Percentiles rank a stretch among this genome's conserved stretches.
phyloP scores from a whole-genome alignment of 2,329 filamentous ascomycete genomes.

The Coleophoma cylindrospora region DNA sequence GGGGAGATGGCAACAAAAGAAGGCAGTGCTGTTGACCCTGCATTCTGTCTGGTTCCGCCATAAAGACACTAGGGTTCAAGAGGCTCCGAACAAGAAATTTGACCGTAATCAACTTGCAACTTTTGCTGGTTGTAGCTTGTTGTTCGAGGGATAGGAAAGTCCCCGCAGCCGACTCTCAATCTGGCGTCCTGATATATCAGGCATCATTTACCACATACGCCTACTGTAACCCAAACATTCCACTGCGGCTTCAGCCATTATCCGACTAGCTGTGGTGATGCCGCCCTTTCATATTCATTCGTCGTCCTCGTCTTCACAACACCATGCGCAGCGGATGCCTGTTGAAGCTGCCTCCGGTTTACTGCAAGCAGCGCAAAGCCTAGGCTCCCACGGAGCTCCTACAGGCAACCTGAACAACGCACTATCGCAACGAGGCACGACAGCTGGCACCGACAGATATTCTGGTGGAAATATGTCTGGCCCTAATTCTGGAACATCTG shows the following conservation, averaged over 20 bases:
- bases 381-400: conserved; percentile 23
- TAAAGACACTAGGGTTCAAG: too few species aligned
- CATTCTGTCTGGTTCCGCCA: too few species aligned
- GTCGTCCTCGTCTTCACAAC: conserved; percentile 12
- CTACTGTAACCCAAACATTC: neutral
- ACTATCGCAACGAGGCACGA: conserved; percentile 11
- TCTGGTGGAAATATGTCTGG: conserved; percentile 26
- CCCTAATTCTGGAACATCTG: conserved; percentile 24
- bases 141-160: too few species aligned
- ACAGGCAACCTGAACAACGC: conserved; percentile 15
- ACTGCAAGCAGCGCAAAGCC: conserved; percentile 22
- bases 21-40: neutral
- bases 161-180: too few species aligned
- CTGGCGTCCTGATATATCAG: too few species aligned
- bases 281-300: conserved; percentile 17
- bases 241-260: conserved; percentile 4
- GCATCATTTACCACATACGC: too few species aligned
- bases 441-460: conserved; percentile 36
- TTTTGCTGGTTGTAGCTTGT: too few species aligned
- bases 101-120: too few species aligned
- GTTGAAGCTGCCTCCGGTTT: conserved; percentile 18
- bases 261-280: too few species aligned
- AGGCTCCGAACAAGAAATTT: too few species aligned
- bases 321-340: conserved; percentile 15
- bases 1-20: neutral